phyloP scores from a whole-genome alignment of 139 green algal species.

The Raphidocelis subcapitata region DNA sequence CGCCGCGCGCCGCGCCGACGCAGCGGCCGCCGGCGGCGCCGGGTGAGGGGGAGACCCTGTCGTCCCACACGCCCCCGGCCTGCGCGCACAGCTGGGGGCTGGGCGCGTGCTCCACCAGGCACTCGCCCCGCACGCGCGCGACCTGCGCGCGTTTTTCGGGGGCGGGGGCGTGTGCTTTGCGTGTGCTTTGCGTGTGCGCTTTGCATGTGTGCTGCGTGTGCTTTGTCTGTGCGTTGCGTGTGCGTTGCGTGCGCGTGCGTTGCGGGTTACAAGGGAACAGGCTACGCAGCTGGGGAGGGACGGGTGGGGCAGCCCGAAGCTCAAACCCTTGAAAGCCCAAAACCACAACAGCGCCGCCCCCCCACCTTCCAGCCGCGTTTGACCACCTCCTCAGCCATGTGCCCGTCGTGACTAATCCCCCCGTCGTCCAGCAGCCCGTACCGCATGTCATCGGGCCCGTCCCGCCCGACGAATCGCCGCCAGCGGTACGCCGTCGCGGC shows the following conservation, averaged over 20 bases:
- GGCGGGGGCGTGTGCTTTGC: not conserved
- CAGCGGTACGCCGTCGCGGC: slow-evolving; percentile 64
- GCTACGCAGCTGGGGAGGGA: not conserved
- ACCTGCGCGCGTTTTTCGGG: slow-evolving; percentile 20
- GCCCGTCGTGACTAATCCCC: slow-evolving; percentile 57
- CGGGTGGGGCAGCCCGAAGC: not conserved
- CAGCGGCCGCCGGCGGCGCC: slow-evolving; percentile 44
- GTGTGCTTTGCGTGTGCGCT: too few relatives aligned
- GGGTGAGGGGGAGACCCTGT: slow-evolving; percentile 37
- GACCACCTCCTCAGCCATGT: slow-evolving; percentile 57
- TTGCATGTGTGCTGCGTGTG: too few relatives aligned
- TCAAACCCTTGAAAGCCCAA: too few relatives aligned
- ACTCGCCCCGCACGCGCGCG: slow-evolving; percentile 43
- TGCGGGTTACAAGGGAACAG: not conserved
- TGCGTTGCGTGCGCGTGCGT: too few relatives aligned
- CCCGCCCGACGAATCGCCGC: slow-evolving; percentile 37
- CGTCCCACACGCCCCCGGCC: slow-evolving; percentile 66
- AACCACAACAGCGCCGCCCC: not conserved
- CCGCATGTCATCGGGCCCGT: slow-evolving; percentile 44
- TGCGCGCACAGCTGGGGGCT: slow-evolving; percentile 66
- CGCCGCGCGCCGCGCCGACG: slow-evolving; percentile 27
- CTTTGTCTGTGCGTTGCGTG: not conserved
- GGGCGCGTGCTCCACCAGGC: slow-evolving; percentile 71
- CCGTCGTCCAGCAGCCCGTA: slow-evolving; percentile 54
- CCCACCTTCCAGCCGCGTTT: slow-evolving; percentile 36